A percentile compares a stretch with the other conserved stretches of the same genome.
Evolutionary conservation across 805 yeast genomes (phyloP).

Genomic region (Lachancea sp.): DNA sequence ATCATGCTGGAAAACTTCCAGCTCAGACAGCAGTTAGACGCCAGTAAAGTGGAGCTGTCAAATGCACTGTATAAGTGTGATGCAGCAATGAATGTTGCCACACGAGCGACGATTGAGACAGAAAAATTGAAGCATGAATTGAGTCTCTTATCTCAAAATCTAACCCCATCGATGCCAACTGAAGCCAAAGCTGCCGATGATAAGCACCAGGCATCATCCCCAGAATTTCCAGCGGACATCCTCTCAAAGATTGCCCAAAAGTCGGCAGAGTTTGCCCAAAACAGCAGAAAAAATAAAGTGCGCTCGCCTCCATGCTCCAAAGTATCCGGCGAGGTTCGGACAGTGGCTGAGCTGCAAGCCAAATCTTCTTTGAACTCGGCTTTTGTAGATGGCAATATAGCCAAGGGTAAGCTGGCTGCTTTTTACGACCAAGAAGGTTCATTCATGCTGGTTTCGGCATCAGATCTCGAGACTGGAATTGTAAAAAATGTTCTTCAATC

Average conservation of each 20-base stretch:
- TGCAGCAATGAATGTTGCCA: constrained; percentile 84
- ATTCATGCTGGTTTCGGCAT: background rate
- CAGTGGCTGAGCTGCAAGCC: background rate
- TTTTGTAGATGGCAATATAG: background rate
- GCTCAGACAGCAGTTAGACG: constrained; percentile 62
- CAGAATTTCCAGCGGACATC: background rate
- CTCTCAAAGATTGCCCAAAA: background rate
- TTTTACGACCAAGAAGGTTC: background rate
- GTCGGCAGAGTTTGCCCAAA: constrained; percentile 4
- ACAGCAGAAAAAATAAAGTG: constrained; percentile 3
- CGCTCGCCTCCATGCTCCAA: constrained; percentile 10
- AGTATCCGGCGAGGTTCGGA: constrained; percentile 14
- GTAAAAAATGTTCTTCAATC: background rate
- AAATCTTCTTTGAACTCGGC: background rate
- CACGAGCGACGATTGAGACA: constrained; percentile 64
- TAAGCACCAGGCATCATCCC: background rate
- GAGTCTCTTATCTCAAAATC: constrained; percentile 40
- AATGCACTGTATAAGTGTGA: constrained; percentile 78
- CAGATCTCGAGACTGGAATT: background rate
- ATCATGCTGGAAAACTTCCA: constrained; percentile 73
- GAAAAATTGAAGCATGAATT: constrained; percentile 68
- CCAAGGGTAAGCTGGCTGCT: constrained; percentile 10
- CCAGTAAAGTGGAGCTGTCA: constrained; percentile 65
- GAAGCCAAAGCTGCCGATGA: background rate
- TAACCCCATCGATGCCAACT: background rate